These are phyloP conservation scores for Diaporthe amygdali DNA, from an alignment of 2,329 filamentous ascomycete species.

Conservation along the genomic window DNA sequence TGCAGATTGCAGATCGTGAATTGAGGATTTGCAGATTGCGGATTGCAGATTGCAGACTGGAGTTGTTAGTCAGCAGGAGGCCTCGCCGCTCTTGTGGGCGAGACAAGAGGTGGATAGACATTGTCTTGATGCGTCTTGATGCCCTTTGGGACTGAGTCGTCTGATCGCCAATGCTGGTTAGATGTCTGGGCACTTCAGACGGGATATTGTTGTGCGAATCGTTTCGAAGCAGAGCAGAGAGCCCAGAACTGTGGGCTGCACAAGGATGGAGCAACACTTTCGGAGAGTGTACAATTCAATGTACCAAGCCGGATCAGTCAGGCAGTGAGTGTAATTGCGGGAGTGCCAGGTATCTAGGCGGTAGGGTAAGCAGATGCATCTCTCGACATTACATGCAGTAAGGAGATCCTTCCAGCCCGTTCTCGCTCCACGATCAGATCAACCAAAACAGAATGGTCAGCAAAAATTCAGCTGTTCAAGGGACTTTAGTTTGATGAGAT, in stretches of 20 bases:
- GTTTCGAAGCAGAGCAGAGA: neutral
- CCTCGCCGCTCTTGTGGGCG: neutral
- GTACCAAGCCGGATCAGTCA: too few species aligned
- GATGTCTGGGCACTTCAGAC: slow-evolving; percentile 11
- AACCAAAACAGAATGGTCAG: slow-evolving; percentile 13
- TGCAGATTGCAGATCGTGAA: neutral
- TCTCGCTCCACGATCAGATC: neutral
- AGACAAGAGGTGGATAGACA: neutral
- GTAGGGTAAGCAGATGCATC: too few species aligned
- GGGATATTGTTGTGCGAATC: neutral
- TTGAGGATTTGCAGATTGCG: neutral
- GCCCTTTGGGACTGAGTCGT: neutral
- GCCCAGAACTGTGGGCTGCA: neutral
- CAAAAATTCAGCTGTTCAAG: slow-evolving; percentile 6
- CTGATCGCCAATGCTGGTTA: slow-evolving; percentile 14
- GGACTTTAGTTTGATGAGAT: neutral
- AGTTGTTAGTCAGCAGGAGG: slow-evolving; percentile 10
- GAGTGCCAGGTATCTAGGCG: too few species aligned
- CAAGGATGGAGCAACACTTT: neutral
- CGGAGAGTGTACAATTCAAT: too few species aligned
- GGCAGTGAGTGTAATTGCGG: too few species aligned
- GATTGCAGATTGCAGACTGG: neutral
- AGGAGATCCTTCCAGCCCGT: neutral
- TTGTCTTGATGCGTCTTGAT: neutral
- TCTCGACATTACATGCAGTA: too few species aligned